Percentiles rank a stretch among this genome's conserved stretches.
phyloP scores from a whole-genome alignment of 495 filamentous ascomycete genomes.

The Trichoderma erinaceum region DNA sequence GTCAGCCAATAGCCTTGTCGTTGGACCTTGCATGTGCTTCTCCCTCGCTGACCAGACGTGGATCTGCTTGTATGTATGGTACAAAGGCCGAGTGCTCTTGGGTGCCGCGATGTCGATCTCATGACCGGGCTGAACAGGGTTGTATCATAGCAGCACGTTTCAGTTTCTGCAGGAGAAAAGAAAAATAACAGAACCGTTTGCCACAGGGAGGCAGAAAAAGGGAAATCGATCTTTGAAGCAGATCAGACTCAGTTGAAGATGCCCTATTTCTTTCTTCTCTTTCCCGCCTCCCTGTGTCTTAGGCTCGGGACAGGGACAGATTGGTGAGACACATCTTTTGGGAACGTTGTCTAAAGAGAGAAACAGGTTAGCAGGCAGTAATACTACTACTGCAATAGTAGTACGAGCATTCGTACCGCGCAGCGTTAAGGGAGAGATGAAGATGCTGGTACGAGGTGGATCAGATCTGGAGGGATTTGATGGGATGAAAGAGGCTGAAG shows the following conservation, averaged over 20 bases:
- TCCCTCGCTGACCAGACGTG: neutral
- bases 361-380: too few relatives aligned
- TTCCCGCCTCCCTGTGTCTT: too few relatives aligned
- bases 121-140: neutral
- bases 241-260: neutral
- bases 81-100: neutral
- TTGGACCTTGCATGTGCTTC: neutral
- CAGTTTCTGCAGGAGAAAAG: neutral
- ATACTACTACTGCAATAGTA: too few relatives aligned
- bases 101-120: neutral
- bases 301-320: too few relatives aligned
- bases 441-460: neutral
- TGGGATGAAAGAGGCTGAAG: conserved; percentile 1
- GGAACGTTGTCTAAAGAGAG: too few relatives aligned
- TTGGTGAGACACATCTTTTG: neutral
- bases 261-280: too few relatives aligned
- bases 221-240: neutral
- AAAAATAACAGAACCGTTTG: neutral
- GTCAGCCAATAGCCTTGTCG: neutral
- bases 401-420: neutral
- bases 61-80: neutral
- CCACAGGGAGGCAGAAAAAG: neutral
- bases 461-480: neutral
- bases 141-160: neutral
- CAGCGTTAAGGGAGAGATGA: neutral